Evolutionary conservation across 2,329 filamentous ascomycete genomes (phyloP).

Genomic region (Lachnum nothofagi): DNA sequence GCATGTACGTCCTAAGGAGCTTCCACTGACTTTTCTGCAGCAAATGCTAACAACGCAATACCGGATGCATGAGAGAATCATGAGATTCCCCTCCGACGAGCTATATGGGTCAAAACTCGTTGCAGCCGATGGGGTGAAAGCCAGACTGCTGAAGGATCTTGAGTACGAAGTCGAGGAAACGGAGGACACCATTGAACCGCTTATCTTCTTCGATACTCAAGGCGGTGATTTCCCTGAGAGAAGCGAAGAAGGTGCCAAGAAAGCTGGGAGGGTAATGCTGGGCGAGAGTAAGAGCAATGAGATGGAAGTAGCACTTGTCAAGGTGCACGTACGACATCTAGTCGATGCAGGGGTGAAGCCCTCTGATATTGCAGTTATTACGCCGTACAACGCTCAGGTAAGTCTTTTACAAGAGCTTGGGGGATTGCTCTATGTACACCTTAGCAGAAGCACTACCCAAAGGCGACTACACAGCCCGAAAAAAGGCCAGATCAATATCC

Average conservation of each 20-base stretch:
- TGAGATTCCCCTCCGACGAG: slow-evolving; percentile 86
- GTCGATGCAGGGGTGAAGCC: slow-evolving; percentile 74
- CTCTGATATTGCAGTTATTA: slow-evolving; percentile 87
- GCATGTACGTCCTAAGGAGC: too few relatives aligned
- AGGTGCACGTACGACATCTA: slow-evolving; percentile 68
- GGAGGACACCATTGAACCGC: slow-evolving; percentile 80
- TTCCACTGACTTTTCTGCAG: background rate
- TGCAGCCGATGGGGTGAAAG: slow-evolving; percentile 73
- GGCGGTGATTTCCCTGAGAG: slow-evolving; percentile 87
- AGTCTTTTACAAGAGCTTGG: slow-evolving; percentile 17
- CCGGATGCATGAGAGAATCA: slow-evolving; percentile 94
- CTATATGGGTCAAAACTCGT: slow-evolving; percentile 78
- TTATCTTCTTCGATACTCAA: slow-evolving; percentile 95
- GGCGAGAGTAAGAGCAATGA: slow-evolving; percentile 87
- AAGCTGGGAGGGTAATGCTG: slow-evolving; percentile 44
- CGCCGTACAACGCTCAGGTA: slow-evolving; percentile 92
- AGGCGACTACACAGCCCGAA: background rate
- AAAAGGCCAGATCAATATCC: slow-evolving; percentile 1
- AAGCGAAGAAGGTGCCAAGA: slow-evolving; percentile 56
- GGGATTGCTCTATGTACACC: too few relatives aligned
- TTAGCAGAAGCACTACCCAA: background rate
- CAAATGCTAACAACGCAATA: slow-evolving; percentile 96
- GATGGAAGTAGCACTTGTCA: slow-evolving; percentile 78
- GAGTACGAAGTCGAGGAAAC: slow-evolving; percentile 71
- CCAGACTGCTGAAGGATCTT: slow-evolving; percentile 69